These are phyloP conservation scores for Arxiozyma bovina DNA, from an alignment of 1,139 yeast genomes.

Conservation along the genomic window DNA sequence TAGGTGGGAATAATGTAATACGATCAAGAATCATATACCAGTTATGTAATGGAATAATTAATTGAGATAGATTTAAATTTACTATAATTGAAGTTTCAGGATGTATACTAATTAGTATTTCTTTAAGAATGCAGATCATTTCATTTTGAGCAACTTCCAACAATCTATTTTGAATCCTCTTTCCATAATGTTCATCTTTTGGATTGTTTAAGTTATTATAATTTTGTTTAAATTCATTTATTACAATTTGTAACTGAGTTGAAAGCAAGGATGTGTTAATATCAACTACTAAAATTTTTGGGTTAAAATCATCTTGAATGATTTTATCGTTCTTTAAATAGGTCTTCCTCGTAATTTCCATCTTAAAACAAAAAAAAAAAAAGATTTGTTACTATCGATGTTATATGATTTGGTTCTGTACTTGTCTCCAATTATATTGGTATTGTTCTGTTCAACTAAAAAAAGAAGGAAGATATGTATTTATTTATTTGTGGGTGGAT, in stretches of 20 bases:
- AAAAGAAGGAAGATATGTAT: too few species aligned
- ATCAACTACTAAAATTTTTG: constrained; percentile 5
- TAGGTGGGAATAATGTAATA: background rate
- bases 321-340: background rate
- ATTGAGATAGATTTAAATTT: constrained; percentile 9
- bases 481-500: too few species aligned
- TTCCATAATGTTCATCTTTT: background rate
- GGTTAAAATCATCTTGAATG: background rate
- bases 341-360: constrained; percentile 10
- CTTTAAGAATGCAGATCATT: background rate
- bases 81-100: background rate
- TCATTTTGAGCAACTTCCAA: background rate
- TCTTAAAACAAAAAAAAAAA: background rate
- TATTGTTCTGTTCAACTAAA: too few species aligned
- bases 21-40: constrained; percentile 11
- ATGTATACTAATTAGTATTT: background rate
- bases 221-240: background rate
- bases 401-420: background rate
- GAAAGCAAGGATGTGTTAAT: constrained; percentile 4
- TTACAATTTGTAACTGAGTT: background rate
- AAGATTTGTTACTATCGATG: background rate
- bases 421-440: too few species aligned
- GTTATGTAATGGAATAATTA: constrained; percentile 8
- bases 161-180: background rate
- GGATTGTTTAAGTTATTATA: background rate